Evolutionary conservation across 805 yeast genomes (phyloP).

Genomic region (Sugiyamaella mastotermitis): DNA sequence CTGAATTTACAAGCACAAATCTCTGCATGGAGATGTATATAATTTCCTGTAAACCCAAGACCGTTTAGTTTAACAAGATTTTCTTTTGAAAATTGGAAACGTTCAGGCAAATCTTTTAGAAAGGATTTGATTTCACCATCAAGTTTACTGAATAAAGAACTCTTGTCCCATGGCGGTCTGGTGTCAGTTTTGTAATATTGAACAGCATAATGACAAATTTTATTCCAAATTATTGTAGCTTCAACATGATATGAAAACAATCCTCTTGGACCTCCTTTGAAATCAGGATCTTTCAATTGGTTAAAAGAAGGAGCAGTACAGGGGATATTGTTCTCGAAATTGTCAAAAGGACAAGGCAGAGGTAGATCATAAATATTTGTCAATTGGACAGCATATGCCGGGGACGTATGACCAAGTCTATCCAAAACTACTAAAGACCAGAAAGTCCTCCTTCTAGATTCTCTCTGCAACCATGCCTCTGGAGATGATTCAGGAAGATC

Average conservation of each 20-base stretch:
- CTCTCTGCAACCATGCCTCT: conserved; percentile 29
- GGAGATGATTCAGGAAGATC: conserved; percentile 16
- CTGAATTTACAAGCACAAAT: conserved; percentile 27
- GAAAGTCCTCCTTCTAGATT: conserved; percentile 29
- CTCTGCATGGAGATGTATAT: conserved; percentile 29
- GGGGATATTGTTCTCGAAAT: conserved; percentile 19
- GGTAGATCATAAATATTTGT: conserved; percentile 23
- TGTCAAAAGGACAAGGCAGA: conserved; percentile 27
- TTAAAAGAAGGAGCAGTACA: conserved; percentile 5
- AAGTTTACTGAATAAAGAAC: conserved; percentile 21
- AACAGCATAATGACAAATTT: conserved; percentile 17
- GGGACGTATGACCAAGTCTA: conserved; percentile 30
- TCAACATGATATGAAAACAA: conserved; percentile 18
- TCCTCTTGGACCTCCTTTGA: conserved; percentile 10
- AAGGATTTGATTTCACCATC: conserved; percentile 17
- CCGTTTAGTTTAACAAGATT: conserved; percentile 22
- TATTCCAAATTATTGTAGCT: conserved; percentile 20
- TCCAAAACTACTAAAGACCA: conserved; percentile 33
- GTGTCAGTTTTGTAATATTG: conserved; percentile 17
- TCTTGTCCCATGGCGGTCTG: conserved; percentile 28
- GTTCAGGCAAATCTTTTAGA: conserved; percentile 21
- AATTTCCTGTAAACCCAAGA: conserved; percentile 24
- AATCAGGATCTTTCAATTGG: conserved; percentile 1
- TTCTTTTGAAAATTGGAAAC: conserved; percentile 21
- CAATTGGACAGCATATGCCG: conserved; percentile 26